These are phyloP conservation scores for Cryptosporidium baileyi DNA, from an alignment of 169 alveolate species.

Conservation along the genomic window DNA sequence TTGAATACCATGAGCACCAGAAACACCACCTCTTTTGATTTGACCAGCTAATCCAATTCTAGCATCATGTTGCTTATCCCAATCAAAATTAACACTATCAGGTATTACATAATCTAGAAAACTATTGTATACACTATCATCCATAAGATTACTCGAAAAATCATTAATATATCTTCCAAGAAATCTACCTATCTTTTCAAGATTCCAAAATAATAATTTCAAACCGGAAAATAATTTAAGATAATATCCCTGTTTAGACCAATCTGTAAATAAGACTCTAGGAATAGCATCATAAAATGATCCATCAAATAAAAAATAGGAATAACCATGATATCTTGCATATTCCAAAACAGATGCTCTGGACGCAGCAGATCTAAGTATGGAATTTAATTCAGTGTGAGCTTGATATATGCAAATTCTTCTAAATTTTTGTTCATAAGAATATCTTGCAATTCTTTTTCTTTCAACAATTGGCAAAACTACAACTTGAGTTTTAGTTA, in stretches of 20 bases:
- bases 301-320: constrained; percentile 49
- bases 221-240: constrained; percentile 49
- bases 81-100: neutral
- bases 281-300: constrained; percentile 52
- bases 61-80: constrained; percentile 40
- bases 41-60: neutral
- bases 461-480: constrained; percentile 22
- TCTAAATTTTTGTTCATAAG: constrained; percentile 33
- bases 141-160: neutral
- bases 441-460: constrained; percentile 25
- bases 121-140: neutral
- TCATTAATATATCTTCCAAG: neutral
- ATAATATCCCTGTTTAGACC: constrained; percentile 66
- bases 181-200: constrained; percentile 11
- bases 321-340: constrained; percentile 59
- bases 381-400: constrained; percentile 47
- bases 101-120: constrained; percentile 31
- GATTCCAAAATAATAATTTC: constrained; percentile 37
- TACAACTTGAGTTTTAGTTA: constrained; percentile 38
- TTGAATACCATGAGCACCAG: constrained; percentile 44
- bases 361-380: constrained; percentile 46
- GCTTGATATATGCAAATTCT: constrained; percentile 62
- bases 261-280: neutral
- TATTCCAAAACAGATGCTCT: constrained; percentile 48
- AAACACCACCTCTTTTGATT: neutral